Conservation (phyloP, 768 basidiomycete species). For the Suillus fuscotomentosus region DNA sequence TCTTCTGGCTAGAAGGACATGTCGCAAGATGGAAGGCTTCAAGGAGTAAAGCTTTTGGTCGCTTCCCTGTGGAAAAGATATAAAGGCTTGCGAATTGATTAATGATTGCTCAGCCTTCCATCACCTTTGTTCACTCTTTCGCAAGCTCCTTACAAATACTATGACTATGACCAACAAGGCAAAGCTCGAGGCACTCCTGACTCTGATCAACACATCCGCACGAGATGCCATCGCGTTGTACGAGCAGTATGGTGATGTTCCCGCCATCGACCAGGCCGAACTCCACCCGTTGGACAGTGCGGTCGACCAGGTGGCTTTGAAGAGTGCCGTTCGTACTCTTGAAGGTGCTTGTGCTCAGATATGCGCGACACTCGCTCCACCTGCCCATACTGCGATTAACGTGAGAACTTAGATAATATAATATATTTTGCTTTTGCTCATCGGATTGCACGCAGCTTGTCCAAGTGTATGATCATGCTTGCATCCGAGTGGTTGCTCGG, state of each 20-base stretch:
- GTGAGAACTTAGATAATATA: conserved; percentile 17
- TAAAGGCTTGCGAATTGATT: background rate
- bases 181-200: conserved; percentile 27
- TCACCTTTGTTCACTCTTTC: background rate
- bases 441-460: conserved; percentile 16
- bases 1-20: background rate
- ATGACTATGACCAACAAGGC: conserved; percentile 14
- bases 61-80: background rate
- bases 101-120: background rate
- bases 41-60: background rate
- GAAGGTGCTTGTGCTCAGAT: conserved; percentile 38
- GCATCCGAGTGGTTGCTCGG: conserved; percentile 24
- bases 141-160: background rate
- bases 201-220: conserved; percentile 30
- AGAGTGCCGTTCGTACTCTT: conserved; percentile 24
- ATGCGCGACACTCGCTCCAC: conserved; percentile 33
- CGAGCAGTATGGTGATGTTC: conserved; percentile 26
- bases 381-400: conserved; percentile 31
- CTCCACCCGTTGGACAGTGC: conserved; percentile 35
- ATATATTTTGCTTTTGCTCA: background rate
- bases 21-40: conserved; percentile 1
- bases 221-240: conserved; percentile 34
- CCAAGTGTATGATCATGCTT: conserved; percentile 27
- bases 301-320: conserved; percentile 21
- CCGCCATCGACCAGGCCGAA: conserved; percentile 33